Conservation (phyloP, 1,284 basidiomycete genomes). For the Austropuccinia psidii region DNA sequence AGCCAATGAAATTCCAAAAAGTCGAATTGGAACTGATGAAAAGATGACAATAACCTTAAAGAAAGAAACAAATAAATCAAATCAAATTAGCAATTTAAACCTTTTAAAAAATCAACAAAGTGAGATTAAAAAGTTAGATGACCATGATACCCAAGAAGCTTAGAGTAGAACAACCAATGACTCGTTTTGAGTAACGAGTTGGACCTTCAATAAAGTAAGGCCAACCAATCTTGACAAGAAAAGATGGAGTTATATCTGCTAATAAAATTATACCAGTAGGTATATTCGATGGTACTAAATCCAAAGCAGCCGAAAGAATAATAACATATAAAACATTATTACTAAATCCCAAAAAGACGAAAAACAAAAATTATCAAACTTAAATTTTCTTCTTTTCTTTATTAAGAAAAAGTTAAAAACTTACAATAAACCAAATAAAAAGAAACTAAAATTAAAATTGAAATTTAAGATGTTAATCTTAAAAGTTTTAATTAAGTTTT, state of each 20-base stretch:
- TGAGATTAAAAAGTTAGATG: neutral
- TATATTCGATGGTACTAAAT: conserved; percentile 79
- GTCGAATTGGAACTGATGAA: conserved; percentile 59
- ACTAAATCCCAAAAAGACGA: neutral
- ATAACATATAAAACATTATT: conserved; percentile 63
- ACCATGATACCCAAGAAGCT: conserved; percentile 46
- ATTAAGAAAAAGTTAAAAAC: neutral
- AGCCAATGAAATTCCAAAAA: conserved; percentile 79
- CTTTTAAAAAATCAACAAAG: conserved; percentile 48
- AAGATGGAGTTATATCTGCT: conserved; percentile 49
- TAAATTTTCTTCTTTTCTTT: no score
- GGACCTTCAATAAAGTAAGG: conserved; percentile 74
- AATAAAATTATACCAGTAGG: conserved; percentile 55
- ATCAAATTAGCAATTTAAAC: conserved; percentile 73
- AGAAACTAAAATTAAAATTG: neutral
- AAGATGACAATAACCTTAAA: conserved; percentile 71
- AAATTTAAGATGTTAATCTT: no score
- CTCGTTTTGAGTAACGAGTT: conserved; percentile 65
- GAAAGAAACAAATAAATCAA: conserved; percentile 48
- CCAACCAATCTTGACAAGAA: conserved; percentile 77
- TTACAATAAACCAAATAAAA: conserved; percentile 16
- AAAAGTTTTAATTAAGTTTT: no score
- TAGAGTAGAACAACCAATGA: conserved; percentile 59
- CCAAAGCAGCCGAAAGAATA: conserved; percentile 88
- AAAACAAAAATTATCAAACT: no score